Base-by-base conservation (phyloP, 305 asterid species). In the Fraxinus albicans region DNA sequence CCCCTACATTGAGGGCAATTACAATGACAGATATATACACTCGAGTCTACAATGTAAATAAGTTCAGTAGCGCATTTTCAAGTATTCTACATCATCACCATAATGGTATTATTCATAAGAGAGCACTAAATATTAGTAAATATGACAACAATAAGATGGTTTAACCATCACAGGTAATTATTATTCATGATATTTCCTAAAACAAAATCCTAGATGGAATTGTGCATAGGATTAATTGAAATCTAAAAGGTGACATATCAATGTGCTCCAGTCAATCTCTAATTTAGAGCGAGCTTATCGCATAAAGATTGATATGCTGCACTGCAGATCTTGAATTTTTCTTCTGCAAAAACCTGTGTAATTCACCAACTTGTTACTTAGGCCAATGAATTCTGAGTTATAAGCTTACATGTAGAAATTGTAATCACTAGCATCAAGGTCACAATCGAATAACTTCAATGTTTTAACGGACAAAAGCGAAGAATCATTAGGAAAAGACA, bases 301-400 rank as follows among this genome's bases (percentile, higher is more conserved):
- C 98, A 93, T 76, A 96, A 83, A 60, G 95, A 93, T 86, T 94
- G 94, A 86, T 93, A 96, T 12, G 98, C 98, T 4, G 98, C 94
- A 79, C 98, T 91, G 90, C 99, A 96, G 13, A 55, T 91, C 95
- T 96, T 96, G 94, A 94, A 96, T 84, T 96, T 93, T 90, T 94
- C 97, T 89, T 93, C 98, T 3, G 99, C 98, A 35, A 81, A 89
- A 6, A 78, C 94, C 99, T 96, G 93, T 82, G 83, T 25, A 78
- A 17, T 23, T 3, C 53, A 73, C 76, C 50, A 76, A 74, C 53
- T 23, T 40, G 5, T 82, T 70, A 67, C 47, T 42, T 58, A 29
- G 7, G 77, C 60, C 67, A 31, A 13, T 6, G 27, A 19, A 58
- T 12, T 58, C 6, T 35, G 0, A 40, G 23, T 44, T 25, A 34